Evolutionary conservation across 2,329 filamentous ascomycete genomes (phyloP), one percentile per base, ranked within the genome.

Genomic region (Fusarium keratoplasticum): DNA sequence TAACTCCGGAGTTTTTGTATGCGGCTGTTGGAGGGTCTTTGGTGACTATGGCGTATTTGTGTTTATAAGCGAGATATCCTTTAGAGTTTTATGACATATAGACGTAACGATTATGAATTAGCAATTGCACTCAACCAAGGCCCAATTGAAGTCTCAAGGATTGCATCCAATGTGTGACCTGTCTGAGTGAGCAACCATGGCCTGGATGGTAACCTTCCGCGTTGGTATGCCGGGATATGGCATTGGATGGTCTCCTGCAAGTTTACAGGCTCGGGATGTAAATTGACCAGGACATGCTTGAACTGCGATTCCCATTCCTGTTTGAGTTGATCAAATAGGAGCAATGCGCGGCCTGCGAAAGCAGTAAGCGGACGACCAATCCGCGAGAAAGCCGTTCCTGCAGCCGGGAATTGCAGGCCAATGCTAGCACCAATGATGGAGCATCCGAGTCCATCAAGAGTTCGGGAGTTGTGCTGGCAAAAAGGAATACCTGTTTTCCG

Each of bases 21-120:
- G 33, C 47, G 11, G 38, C 38, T 3, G 7, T 73, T 14, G 71
- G 71, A n/a, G 59, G 42, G 1, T 62, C 71, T 3, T 29, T 74
- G 25, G 29, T 40, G 6, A 54, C 50, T 4, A 52, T 65, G 29
- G 67, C 31, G 36, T 74, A 68, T 57, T 29, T 74, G 47, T 68
- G 60, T 22, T 7, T 69, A 40, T 55, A 40, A 64, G 22, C 16
- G 42, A 35, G 44, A 22, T 31, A 20, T 44, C n/a, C 27, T 11
- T 44, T 27, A 36, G 20, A 58, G 14, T 58, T 58, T 60, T 35
- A 42, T 50, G 1, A 36, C 31, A 72, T 64, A 29, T 36, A 67
- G 33, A 60, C 47, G 47, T 63, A 42, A 67, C 27, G 62, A 76
- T 58, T 27, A 58, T 38, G 33, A 36, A 58, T 22, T 36, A 58